These are phyloP conservation scores for Hirschioporus abietinus DNA, from an alignment of 768 basidiomycete genomes.

Conservation along the genomic window DNA sequence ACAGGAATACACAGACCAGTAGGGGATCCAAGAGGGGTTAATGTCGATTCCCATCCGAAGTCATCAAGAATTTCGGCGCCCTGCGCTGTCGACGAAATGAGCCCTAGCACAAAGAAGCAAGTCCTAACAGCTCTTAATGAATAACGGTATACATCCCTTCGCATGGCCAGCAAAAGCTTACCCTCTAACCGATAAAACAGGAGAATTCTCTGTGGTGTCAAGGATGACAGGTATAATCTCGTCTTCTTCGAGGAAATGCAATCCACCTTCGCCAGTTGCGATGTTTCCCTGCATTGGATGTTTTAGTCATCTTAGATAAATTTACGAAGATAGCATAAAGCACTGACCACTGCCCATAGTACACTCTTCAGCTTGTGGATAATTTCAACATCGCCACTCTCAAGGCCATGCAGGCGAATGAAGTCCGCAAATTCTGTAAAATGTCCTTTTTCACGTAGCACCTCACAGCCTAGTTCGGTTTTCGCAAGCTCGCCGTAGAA, in stretches of 20 bases:
- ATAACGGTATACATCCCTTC: background rate
- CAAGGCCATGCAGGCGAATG: constrained; percentile 80
- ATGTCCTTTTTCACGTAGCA: constrained; percentile 85
- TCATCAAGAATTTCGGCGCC: constrained; percentile 93
- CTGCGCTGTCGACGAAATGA: constrained; percentile 86
- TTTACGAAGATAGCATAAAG: background rate
- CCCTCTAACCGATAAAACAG: constrained; percentile 91
- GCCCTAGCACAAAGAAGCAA: constrained; percentile 91
- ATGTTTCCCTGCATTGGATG: constrained; percentile 72
- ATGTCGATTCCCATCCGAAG: constrained; percentile 87
- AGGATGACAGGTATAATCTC: constrained; percentile 88
- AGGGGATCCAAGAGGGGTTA: constrained; percentile 78
- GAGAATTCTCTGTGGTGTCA: constrained; percentile 86
- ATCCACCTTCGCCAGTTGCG: constrained; percentile 82
- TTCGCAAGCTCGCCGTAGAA: constrained; percentile 99
- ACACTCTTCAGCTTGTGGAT: constrained; percentile 91
- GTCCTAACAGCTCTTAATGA: constrained; percentile 49
- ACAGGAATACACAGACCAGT: constrained; percentile 89
- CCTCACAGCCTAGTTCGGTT: constrained; percentile 90
- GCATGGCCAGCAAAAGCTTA: constrained; percentile 32
- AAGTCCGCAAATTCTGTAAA: constrained; percentile 89
- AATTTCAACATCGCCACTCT: constrained; percentile 76
- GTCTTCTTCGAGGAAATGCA: constrained; percentile 94
- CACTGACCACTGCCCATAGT: constrained; percentile 90
- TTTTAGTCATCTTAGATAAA: constrained; percentile 4